A percentile compares a stretch with the other conserved stretches of the same genome.
phyloP scores from a whole-genome alignment of 1,284 basidiomycete species.

The Pisolithus thermaeus region DNA sequence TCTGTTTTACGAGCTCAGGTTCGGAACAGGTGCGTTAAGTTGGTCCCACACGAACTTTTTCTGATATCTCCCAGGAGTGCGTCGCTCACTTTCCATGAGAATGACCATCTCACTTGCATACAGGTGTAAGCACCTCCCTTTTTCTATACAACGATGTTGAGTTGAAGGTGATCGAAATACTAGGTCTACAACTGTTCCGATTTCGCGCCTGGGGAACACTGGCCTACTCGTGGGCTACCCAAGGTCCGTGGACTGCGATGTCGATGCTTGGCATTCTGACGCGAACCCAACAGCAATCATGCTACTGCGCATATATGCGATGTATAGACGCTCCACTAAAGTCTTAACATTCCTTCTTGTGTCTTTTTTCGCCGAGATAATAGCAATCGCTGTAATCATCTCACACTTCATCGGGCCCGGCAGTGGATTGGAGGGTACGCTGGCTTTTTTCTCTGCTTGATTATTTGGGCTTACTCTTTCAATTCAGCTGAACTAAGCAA shows the following conservation, averaged over 20 bases:
- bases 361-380: slow-evolving; percentile 21
- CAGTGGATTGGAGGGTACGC: slow-evolving; percentile 19
- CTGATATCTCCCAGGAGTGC: slow-evolving; percentile 17
- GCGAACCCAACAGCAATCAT: slow-evolving; percentile 21
- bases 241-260: slow-evolving; percentile 16
- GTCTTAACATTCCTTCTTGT: slow-evolving; percentile 16
- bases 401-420: slow-evolving; percentile 21
- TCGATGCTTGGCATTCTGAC: background rate
- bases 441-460: background rate
- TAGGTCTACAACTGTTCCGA: slow-evolving; percentile 24
- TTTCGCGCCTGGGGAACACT: slow-evolving; percentile 30
- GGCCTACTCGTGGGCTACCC: slow-evolving; percentile 27
- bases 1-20: slow-evolving; percentile 15
- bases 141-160: background rate
- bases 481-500: slow-evolving; percentile 3
- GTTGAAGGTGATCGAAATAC: background rate
- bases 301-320: slow-evolving; percentile 28
- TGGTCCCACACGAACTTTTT: background rate
- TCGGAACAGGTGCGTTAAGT: slow-evolving; percentile 17
- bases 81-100: slow-evolving; percentile 4
- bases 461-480: background rate
- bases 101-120: background rate
- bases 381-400: slow-evolving; percentile 21
- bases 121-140: slow-evolving; percentile 17
- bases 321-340: slow-evolving; percentile 22